Base-by-base conservation (phyloP, 441 rosid species). In the Oxalis stricta region DNA sequence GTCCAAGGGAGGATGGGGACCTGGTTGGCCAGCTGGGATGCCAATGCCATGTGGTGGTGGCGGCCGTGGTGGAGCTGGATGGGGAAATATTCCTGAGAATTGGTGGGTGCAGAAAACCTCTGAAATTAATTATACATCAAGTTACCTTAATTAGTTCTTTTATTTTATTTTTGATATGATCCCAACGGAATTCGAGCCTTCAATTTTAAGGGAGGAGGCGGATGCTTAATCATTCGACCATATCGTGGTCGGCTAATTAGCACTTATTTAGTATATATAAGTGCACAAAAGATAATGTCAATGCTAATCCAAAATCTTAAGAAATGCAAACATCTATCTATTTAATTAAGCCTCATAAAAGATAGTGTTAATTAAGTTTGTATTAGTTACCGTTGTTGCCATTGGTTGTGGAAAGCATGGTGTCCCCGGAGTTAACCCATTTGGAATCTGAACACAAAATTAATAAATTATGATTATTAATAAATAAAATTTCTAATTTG, bases 71-170 rank as follows among this genome's bases (percentile, higher is more conserved):
- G n/a, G n/a, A n/a, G n/a, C n/a, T n/a, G n/a, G n/a, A n/a, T n/a
- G n/a, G n/a, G n/a, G n/a, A n/a, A n/a, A n/a, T n/a, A 70, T 59
- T 13, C 73, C 66, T 0, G 75, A 64, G 38, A 76, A n/a, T n/a
- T 76, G 5, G 68, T 56, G 8, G 76, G 68, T 33, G 72, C 59
- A 4, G 46, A 68, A 59, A 73, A 79, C 62, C 87, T 70, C 95
- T 88, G 69, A 50, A 43, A 20, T 21, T 16, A 6, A 12, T 22
- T 1, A 32, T 9, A 35, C 1, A 18, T 17, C 17, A 4, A 13
- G 33, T 6, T 26, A 8, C 10, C 7, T 11, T 26, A 26, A 26
- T 2, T 6, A 2, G 1, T 26, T 6, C 28, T 24, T 4, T 8
- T 26, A 26, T 6, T 1, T 11, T 26, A 11, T 11, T 26, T 6